These are phyloP conservation scores for Exophiala sp. DNA, from an alignment of 2,329 filamentous ascomycete species.

Conservation along the genomic window DNA sequence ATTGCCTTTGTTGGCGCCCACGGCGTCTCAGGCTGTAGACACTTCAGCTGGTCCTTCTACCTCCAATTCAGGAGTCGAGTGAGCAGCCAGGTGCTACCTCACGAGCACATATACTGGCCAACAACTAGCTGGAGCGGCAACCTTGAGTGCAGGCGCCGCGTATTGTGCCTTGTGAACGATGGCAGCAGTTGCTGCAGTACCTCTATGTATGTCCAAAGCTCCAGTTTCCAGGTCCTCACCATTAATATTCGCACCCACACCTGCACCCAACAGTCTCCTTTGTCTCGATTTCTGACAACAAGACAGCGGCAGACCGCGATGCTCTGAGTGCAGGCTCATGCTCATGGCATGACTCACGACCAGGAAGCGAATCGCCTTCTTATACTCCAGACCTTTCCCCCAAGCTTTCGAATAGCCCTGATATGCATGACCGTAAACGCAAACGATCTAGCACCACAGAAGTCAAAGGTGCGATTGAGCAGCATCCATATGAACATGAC, in stretches of 20 bases:
- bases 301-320: conserved; percentile 8
- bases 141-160: no score
- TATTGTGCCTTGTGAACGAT: not conserved
- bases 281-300: no score
- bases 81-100: not conserved
- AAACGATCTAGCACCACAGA: conserved; percentile 14
- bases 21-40: conserved; percentile 7
- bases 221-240: no score
- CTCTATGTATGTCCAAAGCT: no score
- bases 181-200: conserved; percentile 1
- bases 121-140: not conserved
- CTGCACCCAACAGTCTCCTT: no score
- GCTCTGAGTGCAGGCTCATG: conserved; percentile 14
- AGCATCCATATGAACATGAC: conserved; percentile 11
- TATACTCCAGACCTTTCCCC: not conserved
- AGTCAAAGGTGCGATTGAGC: not conserved
- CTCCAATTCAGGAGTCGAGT: conserved; percentile 10
- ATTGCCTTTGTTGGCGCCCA: conserved; percentile 15
- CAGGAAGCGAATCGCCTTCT: conserved; percentile 8
- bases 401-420: not conserved
- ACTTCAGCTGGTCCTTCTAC: conserved; percentile 3
- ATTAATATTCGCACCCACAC: no score
- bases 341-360: conserved; percentile 5
- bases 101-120: conserved; percentile 8
- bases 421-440: conserved; percentile 11